Base-by-base conservation (phyloP, 164 flowering plant genomes). In the Vitis cinerea region DNA sequence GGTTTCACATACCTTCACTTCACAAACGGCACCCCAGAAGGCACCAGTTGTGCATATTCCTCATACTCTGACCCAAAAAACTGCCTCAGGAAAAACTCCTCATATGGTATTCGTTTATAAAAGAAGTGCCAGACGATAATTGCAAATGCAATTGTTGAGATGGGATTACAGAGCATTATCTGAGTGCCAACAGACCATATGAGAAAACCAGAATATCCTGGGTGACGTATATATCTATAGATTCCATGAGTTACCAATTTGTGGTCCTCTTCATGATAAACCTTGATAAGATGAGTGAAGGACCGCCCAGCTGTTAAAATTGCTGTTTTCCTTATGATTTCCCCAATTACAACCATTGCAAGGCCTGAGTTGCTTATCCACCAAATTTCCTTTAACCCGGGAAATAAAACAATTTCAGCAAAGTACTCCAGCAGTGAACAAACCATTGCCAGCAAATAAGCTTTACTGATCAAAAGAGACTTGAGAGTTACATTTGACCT, bases 11-110 rank as follows among this genome's bases (percentile, higher is more conserved):
- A 31, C 44, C 44, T 37, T 86, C 85, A 92, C 75, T 85, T 84
- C 15, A 95, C 83, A 81, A 91, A 90, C n/a, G 98, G 98, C 57
- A 93, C 74, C 14, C 99, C 99, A 54, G 99, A 91, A 54, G 89
- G 82, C 72, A 92, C 92, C 55, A 74, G 72, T 44, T 55, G 63
- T 10, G 97, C 86, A 83, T 93, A 96, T 15, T 78, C 92, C 54
- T 78, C 91, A 54, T 93, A 91, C 60, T 84, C 75, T 2, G 80
- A 57, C 17, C 97, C 98, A 73, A 96, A 96, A 78, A 91, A 96
- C 76, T 85, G 89, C 80, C 81, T 85, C 88, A 96, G 78, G 83
- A 83, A 93, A 67, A 63, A 86, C 87, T 96, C 99, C 74, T 96
- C 99, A 76, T 93, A 93, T 23, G 87, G 92, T 76, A 96, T 91